These are phyloP conservation scores for Plectranthus barbatus DNA, from an alignment of 257 asterid genomes.

Conservation along the genomic window DNA sequence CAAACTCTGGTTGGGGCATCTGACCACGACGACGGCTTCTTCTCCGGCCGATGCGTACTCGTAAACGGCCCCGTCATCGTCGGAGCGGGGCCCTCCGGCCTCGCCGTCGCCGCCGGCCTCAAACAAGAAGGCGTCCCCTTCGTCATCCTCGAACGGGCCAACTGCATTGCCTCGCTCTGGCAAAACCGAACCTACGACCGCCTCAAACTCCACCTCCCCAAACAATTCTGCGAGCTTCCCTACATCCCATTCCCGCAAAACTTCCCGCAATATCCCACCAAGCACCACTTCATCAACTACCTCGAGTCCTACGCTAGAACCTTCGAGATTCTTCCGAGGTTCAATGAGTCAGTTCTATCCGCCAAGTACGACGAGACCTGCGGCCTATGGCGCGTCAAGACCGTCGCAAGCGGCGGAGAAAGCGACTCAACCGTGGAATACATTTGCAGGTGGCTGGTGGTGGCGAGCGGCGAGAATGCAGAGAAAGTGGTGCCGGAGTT, in stretches of 20 bases:
- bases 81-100: conserved; percentile 85
- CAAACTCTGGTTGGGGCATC: no score
- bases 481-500: conserved; percentile 55
- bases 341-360: conserved; percentile 54
- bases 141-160: conserved; percentile 59
- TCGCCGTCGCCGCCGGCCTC: conserved; percentile 82
- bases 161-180: conserved; percentile 95
- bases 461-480: conserved; percentile 80
- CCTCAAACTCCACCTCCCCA: no score
- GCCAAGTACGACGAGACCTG: conserved; percentile 58
- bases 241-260: conserved; percentile 43
- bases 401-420: conserved; percentile 9
- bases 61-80: conserved; percentile 86
- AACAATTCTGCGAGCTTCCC: conserved; percentile 67
- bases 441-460: conserved; percentile 72
- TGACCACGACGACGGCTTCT: conserved; percentile 33
- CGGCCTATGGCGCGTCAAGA: conserved; percentile 63
- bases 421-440: conserved; percentile 37
- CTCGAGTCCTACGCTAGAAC: conserved; percentile 44
- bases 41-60: conserved; percentile 55
- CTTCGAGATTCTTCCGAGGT: conserved; percentile 54
- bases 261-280: conserved; percentile 60
- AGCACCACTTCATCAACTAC: conserved; percentile 56
- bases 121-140: conserved; percentile 66
- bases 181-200: conserved; percentile 74